Conservation (phyloP, 179 eudicot genomes). For the Carnegiea gigantea region DNA sequence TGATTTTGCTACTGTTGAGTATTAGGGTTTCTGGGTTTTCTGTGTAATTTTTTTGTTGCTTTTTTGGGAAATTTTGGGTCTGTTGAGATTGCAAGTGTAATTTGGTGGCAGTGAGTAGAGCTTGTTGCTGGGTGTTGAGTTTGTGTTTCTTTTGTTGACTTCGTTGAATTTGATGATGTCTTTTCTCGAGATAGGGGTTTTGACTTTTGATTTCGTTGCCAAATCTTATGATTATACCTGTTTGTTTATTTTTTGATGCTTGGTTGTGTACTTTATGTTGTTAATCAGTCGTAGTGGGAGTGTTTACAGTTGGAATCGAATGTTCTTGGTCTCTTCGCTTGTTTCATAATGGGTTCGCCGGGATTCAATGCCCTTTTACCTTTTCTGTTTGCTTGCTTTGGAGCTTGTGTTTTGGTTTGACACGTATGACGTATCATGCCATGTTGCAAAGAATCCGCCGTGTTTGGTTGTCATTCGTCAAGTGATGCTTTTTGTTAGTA, state of each 20-base stretch:
- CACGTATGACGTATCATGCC: background rate
- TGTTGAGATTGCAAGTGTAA: background rate
- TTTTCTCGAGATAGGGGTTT: background rate
- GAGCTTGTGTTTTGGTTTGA: background rate
- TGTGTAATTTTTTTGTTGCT: background rate
- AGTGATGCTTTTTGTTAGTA: background rate
- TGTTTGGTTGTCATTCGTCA: background rate
- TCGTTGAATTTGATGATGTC: background rate
- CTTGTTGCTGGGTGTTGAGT: background rate
- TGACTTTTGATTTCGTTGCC: background rate
- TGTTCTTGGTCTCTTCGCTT: background rate
- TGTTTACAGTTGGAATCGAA: background rate
- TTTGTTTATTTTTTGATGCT: background rate
- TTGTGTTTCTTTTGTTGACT: background rate
- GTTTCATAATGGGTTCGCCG: background rate
- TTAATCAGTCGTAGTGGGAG: background rate
- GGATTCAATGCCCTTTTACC: background rate
- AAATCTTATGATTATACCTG: background rate
- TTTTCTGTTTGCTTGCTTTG: background rate
- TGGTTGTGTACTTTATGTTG: background rate
- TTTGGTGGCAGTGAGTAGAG: background rate
- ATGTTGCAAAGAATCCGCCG: background rate
- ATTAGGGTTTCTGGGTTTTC: slow-evolving; percentile 10
- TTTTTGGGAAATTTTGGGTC: too few species aligned
- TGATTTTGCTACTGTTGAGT: background rate